Conservation (phyloP, 2,329 filamentous ascomycete species). For the Aspergillus awamori region DNA sequence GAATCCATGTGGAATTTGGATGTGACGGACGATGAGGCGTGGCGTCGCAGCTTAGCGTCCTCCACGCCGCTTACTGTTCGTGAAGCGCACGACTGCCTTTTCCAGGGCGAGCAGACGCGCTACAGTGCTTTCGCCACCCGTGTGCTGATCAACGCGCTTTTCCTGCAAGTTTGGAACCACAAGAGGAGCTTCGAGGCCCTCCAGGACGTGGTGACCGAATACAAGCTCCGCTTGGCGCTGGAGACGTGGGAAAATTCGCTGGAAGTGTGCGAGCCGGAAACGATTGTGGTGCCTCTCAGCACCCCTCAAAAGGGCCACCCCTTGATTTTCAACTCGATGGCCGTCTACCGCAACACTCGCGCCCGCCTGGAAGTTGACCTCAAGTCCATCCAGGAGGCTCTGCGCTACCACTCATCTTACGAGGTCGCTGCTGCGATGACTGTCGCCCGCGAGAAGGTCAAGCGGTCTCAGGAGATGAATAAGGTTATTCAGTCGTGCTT, state of each 20-base stretch:
- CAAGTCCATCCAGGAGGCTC: slow-evolving; percentile 91
- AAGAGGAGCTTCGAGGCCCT: slow-evolving; percentile 97
- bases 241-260: slow-evolving; percentile 99
- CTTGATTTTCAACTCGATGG: slow-evolving; percentile 96
- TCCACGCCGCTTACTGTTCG: slow-evolving; percentile 83
- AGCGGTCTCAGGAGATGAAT: slow-evolving; percentile 95
- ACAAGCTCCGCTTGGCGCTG: slow-evolving; percentile 91
- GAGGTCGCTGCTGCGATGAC: slow-evolving; percentile 98
- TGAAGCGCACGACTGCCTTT: slow-evolving; percentile 91
- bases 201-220: slow-evolving; percentile 96
- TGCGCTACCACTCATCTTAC: slow-evolving; percentile 95
- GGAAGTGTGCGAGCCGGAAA: slow-evolving; percentile 89
- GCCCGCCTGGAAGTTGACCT: slow-evolving; percentile 92
- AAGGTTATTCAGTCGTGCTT: slow-evolving; percentile 98
- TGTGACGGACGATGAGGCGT: slow-evolving; percentile 74
- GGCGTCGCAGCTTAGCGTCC: slow-evolving; percentile 74
- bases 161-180: slow-evolving; percentile 98
- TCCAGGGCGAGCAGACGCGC: slow-evolving; percentile 84
- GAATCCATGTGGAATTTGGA: slow-evolving; percentile 93
- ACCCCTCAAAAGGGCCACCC: slow-evolving; percentile 96
- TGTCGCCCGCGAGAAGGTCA: slow-evolving; percentile 87
- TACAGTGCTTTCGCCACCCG: slow-evolving; percentile 97
- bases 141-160: slow-evolving; percentile 98
- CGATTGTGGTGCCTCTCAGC: slow-evolving; percentile 82
- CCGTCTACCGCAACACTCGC: slow-evolving; percentile 91